These are phyloP conservation scores for Triangularia verruculosa DNA, from an alignment of 2,329 filamentous ascomycete genomes.

Conservation along the genomic window DNA sequence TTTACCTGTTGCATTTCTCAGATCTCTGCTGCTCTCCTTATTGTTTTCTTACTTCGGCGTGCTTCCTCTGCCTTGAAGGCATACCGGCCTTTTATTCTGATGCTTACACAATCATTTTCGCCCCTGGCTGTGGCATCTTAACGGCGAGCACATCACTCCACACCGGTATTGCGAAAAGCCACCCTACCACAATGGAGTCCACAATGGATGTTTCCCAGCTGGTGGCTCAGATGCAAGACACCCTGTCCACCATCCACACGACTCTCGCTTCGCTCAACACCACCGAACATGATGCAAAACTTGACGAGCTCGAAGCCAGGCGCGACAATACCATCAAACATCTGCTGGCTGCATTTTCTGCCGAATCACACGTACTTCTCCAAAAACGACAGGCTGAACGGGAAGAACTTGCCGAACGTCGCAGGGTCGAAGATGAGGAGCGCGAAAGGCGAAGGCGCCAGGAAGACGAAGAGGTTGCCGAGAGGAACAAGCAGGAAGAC, in stretches of 20 bases:
- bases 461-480: slow-evolving; percentile 38
- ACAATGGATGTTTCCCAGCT: slow-evolving; percentile 38
- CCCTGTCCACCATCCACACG: slow-evolving; percentile 38
- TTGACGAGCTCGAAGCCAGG: slow-evolving; percentile 40
- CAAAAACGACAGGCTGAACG: slow-evolving; percentile 32
- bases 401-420: slow-evolving; percentile 35
- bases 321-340: slow-evolving; percentile 36
- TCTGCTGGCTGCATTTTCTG: slow-evolving; percentile 33
- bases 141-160: background rate
- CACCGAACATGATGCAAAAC: slow-evolving; percentile 34
- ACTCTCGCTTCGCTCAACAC: slow-evolving; percentile 37
- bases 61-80: background rate
- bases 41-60: background rate
- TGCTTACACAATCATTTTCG: background rate
- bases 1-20: background rate
- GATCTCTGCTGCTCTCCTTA: background rate
- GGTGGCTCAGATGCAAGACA: slow-evolving; percentile 43
- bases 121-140: background rate
- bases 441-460: slow-evolving; percentile 34
- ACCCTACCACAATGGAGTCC: background rate
- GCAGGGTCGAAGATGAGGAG: slow-evolving; percentile 43
- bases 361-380: slow-evolving; percentile 32
- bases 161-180: background rate
- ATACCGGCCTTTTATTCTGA: background rate
- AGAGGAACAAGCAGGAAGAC: slow-evolving; percentile 33